Evolutionary conservation across 2,329 filamentous ascomycete genomes (phyloP).

Genomic region (Ploettnerulaceae sp.): DNA sequence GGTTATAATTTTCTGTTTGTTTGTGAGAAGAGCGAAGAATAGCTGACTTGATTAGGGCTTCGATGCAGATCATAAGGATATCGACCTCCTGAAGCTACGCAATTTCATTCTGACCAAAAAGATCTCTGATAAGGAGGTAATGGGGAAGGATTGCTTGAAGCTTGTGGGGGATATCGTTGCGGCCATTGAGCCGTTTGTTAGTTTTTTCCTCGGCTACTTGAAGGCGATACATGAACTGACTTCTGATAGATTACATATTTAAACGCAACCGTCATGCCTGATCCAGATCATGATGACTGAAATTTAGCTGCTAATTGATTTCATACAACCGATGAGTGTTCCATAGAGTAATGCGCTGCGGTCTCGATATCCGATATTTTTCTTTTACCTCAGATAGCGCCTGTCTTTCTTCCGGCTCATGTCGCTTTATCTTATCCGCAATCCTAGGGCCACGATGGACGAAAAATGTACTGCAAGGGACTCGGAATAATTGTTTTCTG

Average conservation of each 20-base stretch:
- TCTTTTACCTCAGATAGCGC: too few relatives aligned
- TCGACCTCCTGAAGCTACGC: constrained; percentile 72
- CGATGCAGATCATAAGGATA: constrained; percentile 67
- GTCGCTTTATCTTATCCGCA: too few relatives aligned
- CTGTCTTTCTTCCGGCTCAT: too few relatives aligned
- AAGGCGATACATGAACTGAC: neutral
- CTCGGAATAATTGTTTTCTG: too few relatives aligned
- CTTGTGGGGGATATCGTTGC: constrained; percentile 60
- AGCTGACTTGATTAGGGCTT: constrained; percentile 55
- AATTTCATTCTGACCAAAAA: constrained; percentile 71
- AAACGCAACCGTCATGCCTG: constrained; percentile 10
- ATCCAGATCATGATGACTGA: too few relatives aligned
- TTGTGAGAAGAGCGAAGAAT: neutral
- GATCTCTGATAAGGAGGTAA: constrained; percentile 61
- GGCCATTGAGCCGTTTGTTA: constrained; percentile 74
- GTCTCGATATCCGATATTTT: too few relatives aligned
- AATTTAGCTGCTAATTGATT: too few relatives aligned
- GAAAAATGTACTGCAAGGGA: too few relatives aligned
- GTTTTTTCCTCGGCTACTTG: constrained; percentile 35
- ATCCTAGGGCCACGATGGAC: too few relatives aligned
- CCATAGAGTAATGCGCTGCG: too few relatives aligned
- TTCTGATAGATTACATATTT: constrained; percentile 6
- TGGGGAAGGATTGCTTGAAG: constrained; percentile 56
- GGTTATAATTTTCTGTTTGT: constrained; percentile 37
- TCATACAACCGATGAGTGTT: neutral